Evolutionary conservation across 1,284 basidiomycete genomes (phyloP), one percentile per base, ranked within the genome.

Genomic region (Coniferiporia weirii): DNA sequence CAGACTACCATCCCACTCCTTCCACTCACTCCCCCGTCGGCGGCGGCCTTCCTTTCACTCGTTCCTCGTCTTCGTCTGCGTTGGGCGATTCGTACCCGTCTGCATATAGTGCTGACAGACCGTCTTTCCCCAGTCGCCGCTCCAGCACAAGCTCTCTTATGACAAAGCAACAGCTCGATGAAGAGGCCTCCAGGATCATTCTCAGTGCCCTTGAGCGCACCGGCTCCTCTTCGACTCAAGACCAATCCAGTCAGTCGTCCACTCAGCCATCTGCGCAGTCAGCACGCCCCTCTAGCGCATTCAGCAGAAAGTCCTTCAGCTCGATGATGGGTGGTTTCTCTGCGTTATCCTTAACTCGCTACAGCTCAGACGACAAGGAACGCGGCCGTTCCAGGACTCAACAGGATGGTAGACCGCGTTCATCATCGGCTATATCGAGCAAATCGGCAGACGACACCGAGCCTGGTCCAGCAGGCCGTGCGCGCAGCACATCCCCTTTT

Each of bases 401-500:
- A 50, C 74, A 76, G 32, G 76, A 77, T 44, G 71, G 73, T 15
- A 65, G 64, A 36, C 68, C 72, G 35, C 80, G 82, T 19, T 85
- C 85, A n/a, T 73, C 79, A 10, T 86, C 85, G 5, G 52, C 65
- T 72, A 72, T 56, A 4, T 51, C 61, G 73, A 72, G 68, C 7
- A 64, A 58, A 32, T 65, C 66, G 12, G 67, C 66, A 20, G 73
- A 72, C 40, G 69, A 70, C 9, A 67, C 67, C 34, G 68, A 72
- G 47, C 62, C 65, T 3, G 63, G 67, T 54, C 67, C 68, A 9
- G 59, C 54, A 32, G 69, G 76, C 20, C 84, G 84, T 59, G 76
- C 85, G 10, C 84, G 88, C 44, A 89, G 85, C 36, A 79, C 82
- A 62, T 90, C 88, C 0, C 88, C 88, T 15, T 91, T 91, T 67